Conservation (phyloP, 352 stramenopile genomes). For the Pythium aquatile region DNA sequence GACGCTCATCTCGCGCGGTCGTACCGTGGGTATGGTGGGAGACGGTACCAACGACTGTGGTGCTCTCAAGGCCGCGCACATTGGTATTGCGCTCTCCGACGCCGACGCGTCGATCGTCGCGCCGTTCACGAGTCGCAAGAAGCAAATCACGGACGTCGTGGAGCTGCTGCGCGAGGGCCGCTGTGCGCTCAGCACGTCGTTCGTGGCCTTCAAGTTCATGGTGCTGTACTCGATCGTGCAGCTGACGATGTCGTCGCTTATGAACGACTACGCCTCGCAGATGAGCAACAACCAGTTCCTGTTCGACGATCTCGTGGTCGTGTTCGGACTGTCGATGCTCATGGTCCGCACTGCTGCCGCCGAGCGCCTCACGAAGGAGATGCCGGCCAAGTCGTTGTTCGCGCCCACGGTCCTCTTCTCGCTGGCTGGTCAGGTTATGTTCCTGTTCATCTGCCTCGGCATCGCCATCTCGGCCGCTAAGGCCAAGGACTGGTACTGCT, state of each 20-base stretch:
- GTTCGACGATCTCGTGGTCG: conserved; percentile 72
- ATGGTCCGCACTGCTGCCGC: conserved; percentile 64
- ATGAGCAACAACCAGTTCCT: conserved; percentile 82
- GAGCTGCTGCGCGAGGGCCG: conserved; percentile 87
- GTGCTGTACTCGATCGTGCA: conserved; percentile 92
- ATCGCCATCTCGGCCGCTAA: conserved; percentile 57
- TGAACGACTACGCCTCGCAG: conserved; percentile 61
- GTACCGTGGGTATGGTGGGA: conserved; percentile 67
- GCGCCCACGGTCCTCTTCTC: conserved; percentile 55
- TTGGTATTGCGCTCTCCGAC: conserved; percentile 86
- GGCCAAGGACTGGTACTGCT: conserved; percentile 63
- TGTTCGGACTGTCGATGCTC: conserved; percentile 66
- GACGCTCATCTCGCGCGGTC: conserved; percentile 51
- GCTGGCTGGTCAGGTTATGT: conserved; percentile 51
- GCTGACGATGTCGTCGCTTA: conserved; percentile 61
- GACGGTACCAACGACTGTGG: conserved; percentile 89
- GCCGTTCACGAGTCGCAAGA: conserved; percentile 89
- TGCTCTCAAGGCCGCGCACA: conserved; percentile 89
- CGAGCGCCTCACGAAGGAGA: conserved; percentile 37
- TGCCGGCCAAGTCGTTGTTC: conserved; percentile 63
- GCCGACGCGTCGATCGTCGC: conserved; percentile 89
- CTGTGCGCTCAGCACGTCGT: conserved; percentile 86
- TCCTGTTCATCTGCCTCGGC: conserved; percentile 54
- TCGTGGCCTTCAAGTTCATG: conserved; percentile 91
- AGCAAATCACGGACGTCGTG: conserved; percentile 79